Evolutionary conservation across 2,329 filamentous ascomycete species (phyloP).

Genomic region (Neonectria punicea): DNA sequence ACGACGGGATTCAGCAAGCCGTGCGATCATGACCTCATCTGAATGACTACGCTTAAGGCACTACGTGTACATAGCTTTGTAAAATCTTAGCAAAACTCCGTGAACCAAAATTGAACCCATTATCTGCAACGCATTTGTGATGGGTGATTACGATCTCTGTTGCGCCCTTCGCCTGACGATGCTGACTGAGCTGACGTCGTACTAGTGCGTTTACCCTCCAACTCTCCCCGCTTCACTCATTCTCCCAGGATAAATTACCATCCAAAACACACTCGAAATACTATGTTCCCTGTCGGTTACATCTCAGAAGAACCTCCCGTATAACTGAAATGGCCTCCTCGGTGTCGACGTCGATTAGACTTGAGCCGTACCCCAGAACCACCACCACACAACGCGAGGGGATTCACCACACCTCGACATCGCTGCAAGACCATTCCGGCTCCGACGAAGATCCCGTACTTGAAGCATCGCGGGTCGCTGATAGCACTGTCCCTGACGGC

Average conservation of each 20-base stretch:
- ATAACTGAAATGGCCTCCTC: background rate
- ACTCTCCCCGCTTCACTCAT: background rate
- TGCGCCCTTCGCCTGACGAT: background rate
- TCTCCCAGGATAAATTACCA: background rate
- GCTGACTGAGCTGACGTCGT: background rate
- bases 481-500: slow-evolving; percentile 41
- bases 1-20: slow-evolving; percentile 26
- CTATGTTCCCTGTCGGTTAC: no score
- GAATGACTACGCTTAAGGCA: background rate
- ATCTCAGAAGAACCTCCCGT: background rate
- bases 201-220: no score
- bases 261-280: background rate
- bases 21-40: slow-evolving; percentile 41
- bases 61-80: background rate
- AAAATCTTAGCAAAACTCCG: background rate
- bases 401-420: background rate
- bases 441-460: slow-evolving; percentile 30
- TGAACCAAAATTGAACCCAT: background rate
- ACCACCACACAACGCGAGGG: slow-evolving; percentile 9
- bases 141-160: background rate
- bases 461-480: slow-evolving; percentile 35
- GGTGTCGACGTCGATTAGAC: slow-evolving; percentile 4
- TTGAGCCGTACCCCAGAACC: background rate
- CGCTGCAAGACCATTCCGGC: background rate
- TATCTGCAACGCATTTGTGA: accelerated